Base-by-base conservation (phyloP, 495 filamentous ascomycete species). In the Hypoxylon fuscum region DNA sequence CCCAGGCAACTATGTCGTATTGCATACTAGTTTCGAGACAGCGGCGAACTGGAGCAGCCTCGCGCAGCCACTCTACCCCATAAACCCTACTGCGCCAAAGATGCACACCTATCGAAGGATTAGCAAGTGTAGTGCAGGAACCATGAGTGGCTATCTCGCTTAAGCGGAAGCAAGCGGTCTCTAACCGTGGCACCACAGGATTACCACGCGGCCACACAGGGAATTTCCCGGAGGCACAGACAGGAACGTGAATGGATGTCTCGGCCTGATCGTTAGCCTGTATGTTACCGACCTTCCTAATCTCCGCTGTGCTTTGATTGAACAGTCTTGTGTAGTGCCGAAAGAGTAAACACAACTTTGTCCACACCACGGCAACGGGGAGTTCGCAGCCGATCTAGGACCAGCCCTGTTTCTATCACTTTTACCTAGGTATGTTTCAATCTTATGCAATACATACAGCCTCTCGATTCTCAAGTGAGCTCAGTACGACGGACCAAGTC, bases 101-200 rank as follows among this genome's bases (percentile, higher is more conserved):
- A 21, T 23, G 34, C 44, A 52, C 37, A 25, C 34, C 22, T 10
- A 14, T 21, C 15, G 15, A 27, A 21, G 27, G n/a, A 23, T 23
- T 10, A 15, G 17, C 7, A 2, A 25, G 9, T 40, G 25, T 12
- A 27, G 31, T 5, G 3, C 3, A 38, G 31, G 18, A 38, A 25
- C 18, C 18, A 8, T 18, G 20, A 37, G 14, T 14, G 37, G 15
- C 32, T 2, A 54, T 61, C 52, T 49, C 49, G 49, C 50, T 49
- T 40, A 48, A 0, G 35, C 48, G 57, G 48, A 37, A 54, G 22
- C 34, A 54, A 42, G 48, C 57, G 31, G 46, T 42, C 37, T 49
- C 41, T 50, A 55, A 35, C 42, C 35, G 29, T 25, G 32, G 20
- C 51, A 50, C 46, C 27, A 37, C 17, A 29, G 35, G n/a, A 37